Evolutionary conservation across 2,329 filamentous ascomycete species (phyloP).

Genomic region (Alternaria incomplexa): DNA sequence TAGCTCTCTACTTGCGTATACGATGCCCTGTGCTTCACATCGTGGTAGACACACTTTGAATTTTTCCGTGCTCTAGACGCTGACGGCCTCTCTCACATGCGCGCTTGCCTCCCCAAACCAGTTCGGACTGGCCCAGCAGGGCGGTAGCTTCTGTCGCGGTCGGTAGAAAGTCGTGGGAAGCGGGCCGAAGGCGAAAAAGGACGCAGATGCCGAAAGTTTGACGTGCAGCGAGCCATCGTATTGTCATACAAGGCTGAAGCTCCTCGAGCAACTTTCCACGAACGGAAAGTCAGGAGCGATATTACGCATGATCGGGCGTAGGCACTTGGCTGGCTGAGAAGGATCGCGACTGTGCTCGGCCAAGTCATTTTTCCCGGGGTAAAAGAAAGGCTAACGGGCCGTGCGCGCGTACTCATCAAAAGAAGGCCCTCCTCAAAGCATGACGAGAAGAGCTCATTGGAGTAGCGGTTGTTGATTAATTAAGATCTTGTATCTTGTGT

Average conservation of each 20-base stretch:
- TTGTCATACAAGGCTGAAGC: neutral
- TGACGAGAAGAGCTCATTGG: neutral
- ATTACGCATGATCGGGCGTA: conserved; percentile 8
- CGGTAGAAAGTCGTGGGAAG: neutral
- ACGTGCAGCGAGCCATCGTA: neutral
- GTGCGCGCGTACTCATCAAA: conserved; percentile 2
- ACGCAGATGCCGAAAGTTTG: conserved; percentile 1
- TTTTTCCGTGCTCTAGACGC: neutral
- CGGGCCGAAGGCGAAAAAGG: neutral
- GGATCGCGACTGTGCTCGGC: neutral
- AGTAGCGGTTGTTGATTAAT: neutral
- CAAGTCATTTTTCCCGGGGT: conserved; percentile 15
- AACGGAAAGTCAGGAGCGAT: conserved; percentile 3
- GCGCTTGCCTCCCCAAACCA: neutral
- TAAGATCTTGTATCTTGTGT: neutral
- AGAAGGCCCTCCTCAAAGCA: neutral
- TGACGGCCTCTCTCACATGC: neutral
- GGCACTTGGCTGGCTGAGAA: neutral
- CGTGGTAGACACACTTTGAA: neutral
- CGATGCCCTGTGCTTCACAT: neutral
- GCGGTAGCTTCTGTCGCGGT: neutral
- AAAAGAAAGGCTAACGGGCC: conserved; percentile 6
- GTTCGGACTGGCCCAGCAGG: neutral
- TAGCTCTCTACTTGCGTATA: neutral
- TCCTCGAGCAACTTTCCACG: neutral